Evolutionary conservation across 1,284 basidiomycete species (phyloP), one percentile per base, ranked within the genome.

Genomic region (Vanrija humicola): DNA sequence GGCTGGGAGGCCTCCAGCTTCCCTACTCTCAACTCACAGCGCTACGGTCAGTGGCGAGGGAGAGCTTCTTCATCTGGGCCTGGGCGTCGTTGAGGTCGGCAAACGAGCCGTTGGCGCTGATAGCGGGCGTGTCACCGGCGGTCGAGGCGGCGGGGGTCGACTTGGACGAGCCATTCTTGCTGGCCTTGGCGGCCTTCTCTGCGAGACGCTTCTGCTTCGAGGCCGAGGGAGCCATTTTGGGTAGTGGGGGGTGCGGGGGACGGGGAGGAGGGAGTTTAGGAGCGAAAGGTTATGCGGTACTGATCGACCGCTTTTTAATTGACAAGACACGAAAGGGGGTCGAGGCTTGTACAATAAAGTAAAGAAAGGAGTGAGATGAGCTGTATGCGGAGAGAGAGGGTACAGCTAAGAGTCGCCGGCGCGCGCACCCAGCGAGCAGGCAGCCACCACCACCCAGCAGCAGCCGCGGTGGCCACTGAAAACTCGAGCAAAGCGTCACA

Each of bases 41-140:
- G 61, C 62, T 88, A 87, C 92, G 84, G 73, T 96, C 91, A 3
- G 92, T 95, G 1, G 88, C 90, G 50, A 94, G 73, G 66, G 83
- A 84, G 52, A 96, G 82, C 79, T 90, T 93, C 18, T 87, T 88
- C 91, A 96, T 96, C 23, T 84, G 71, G 26, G 62, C 81, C 21
- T 78, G 80, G 25, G 76, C 74, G 54, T 77, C 76, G 43, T 60
- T 54, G 26, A 76, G 60, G 52, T 75, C 70, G 58, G 92, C 86
- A 47, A 81, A 80, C 72, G 87, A 89, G 61, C 79, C 86, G 55
- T 86, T 84, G 45, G 88, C 87, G 40, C 85, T 88, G 59, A 79
- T 56, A 67, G 83, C 87, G 19, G 91, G 90, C 3, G 92, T 95
- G 70, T 83, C 84, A 28, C 70, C 71, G 28, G 78, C 75, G 2